Evolutionary conservation across 176 grass and related monocot species (phyloP).

Genomic region (Avena atlantica): DNA sequence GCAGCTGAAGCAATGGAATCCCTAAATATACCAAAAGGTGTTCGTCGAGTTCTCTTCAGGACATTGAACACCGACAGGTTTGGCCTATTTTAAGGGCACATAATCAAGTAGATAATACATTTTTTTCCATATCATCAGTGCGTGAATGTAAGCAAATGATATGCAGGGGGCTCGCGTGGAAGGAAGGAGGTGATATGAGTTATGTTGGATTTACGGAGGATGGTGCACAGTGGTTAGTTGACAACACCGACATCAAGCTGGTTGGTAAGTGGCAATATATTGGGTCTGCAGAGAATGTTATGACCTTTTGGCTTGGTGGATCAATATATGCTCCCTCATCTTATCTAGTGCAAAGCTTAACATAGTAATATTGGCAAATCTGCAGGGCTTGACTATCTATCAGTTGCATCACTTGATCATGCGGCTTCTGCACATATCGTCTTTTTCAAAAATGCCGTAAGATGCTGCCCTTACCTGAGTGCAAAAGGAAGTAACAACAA

Average conservation of each 20-base stretch:
- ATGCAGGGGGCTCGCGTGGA: conserved; percentile 74
- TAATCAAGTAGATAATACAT: neutral
- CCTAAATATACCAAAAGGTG: conserved; percentile 73
- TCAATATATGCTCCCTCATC: neutral
- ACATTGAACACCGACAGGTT: conserved; percentile 88
- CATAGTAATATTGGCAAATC: neutral
- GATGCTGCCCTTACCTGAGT: conserved; percentile 10
- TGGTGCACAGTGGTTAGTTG: conserved; percentile 75
- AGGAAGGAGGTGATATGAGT: conserved; percentile 67
- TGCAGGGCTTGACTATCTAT: conserved; percentile 80
- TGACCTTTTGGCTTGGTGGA: neutral
- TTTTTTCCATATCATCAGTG: neutral
- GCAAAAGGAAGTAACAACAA: neutral
- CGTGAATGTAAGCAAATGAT: conserved; percentile 31
- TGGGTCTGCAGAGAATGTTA: neutral
- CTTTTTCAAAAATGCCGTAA: conserved; percentile 79
- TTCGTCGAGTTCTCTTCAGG: conserved; percentile 80
- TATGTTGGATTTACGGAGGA: conserved; percentile 82
- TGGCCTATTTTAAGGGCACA: neutral
- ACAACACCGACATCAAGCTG: conserved; percentile 94
- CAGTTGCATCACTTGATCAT: conserved; percentile 75
- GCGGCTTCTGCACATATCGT: conserved; percentile 67
- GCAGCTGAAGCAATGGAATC: conserved; percentile 83
- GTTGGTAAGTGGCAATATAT: conserved; percentile 54
- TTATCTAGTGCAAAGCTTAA: conserved; percentile 22